Evolutionary conservation across 257 asterid genomes (phyloP).

Genomic region (Primulina tabacum): DNA sequence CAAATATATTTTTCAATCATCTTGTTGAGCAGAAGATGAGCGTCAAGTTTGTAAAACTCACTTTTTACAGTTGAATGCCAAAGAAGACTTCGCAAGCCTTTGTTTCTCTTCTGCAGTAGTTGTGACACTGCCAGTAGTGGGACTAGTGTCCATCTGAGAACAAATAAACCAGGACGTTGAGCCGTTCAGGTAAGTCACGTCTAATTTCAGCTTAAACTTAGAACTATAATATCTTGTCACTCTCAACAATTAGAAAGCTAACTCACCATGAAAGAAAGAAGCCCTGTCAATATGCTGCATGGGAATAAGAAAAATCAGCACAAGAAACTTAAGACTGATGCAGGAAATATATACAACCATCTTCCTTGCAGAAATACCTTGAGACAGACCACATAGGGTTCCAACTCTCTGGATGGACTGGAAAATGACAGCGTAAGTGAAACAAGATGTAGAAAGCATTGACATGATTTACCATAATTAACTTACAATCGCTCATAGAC

Average conservation of each 20-base stretch:
- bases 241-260: slow-evolving; percentile 12
- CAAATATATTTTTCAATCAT: slow-evolving; percentile 9
- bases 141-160: slow-evolving; percentile 85
- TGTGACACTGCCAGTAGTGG: slow-evolving; percentile 94
- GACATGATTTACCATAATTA: slow-evolving; percentile 15
- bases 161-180: slow-evolving; percentile 14
- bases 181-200: not conserved
- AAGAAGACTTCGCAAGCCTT: slow-evolving; percentile 81
- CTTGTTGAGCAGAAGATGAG: slow-evolving; percentile 7
- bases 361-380: slow-evolving; percentile 32
- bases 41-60: slow-evolving; percentile 39
- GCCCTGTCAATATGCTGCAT: slow-evolving; percentile 94
- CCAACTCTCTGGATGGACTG: slow-evolving; percentile 72
- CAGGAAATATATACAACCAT: not conserved
- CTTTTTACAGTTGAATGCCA: slow-evolving; percentile 86
- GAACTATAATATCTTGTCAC: not conserved
- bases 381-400: slow-evolving; percentile 75
- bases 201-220: slow-evolving; percentile 9
- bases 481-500: slow-evolving; percentile 89
- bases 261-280: slow-evolving; percentile 98
- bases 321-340: slow-evolving; percentile 19
- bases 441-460: slow-evolving; percentile 13
- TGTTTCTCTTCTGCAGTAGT: slow-evolving; percentile 76
- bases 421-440: slow-evolving; percentile 28
- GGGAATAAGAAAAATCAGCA: slow-evolving; percentile 33